phyloP scores from a whole-genome alignment of 1,284 basidiomycete species.

The Ceratobasidium sp. region DNA sequence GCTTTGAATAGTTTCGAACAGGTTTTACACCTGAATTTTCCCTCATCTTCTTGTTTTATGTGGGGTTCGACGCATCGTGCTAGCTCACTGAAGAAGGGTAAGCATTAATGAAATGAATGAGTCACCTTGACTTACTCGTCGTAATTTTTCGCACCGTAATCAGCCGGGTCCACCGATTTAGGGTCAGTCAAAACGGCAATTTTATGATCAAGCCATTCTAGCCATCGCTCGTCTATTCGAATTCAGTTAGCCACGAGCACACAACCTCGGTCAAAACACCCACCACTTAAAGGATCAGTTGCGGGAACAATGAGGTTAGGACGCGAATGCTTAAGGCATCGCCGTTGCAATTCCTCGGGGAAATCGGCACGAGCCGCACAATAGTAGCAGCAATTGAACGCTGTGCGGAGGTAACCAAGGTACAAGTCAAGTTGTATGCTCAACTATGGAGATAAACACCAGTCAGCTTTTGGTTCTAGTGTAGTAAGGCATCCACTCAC shows the following conservation, averaged over 20 bases:
- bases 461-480: not conserved
- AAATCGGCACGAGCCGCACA: constrained; percentile 91
- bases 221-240: constrained; percentile 78
- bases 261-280: not conserved
- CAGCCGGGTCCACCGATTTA: constrained; percentile 78
- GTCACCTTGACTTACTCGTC: constrained; percentile 73
- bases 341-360: constrained; percentile 90
- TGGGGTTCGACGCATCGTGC: constrained; percentile 75
- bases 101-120: constrained; percentile 37
- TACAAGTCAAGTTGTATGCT: constrained; percentile 70
- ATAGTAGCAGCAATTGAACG: constrained; percentile 93
- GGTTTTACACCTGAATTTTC: constrained; percentile 92
- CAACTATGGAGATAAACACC: not conserved
- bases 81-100: constrained; percentile 66
- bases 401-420: constrained; percentile 81
- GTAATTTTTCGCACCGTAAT: constrained; percentile 86
- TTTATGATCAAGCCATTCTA: constrained; percentile 86
- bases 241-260: not conserved
- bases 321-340: constrained; percentile 90
- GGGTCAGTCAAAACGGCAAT: constrained; percentile 77
- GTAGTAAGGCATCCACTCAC: constrained; percentile 51
- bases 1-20: constrained; percentile 97
- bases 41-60: constrained; percentile 93
- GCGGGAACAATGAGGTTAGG: constrained; percentile 39
- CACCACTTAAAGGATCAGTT: constrained; percentile 26